Conservation (phyloP, 345 rosid species). For the Eucalyptus erythrocorys region DNA sequence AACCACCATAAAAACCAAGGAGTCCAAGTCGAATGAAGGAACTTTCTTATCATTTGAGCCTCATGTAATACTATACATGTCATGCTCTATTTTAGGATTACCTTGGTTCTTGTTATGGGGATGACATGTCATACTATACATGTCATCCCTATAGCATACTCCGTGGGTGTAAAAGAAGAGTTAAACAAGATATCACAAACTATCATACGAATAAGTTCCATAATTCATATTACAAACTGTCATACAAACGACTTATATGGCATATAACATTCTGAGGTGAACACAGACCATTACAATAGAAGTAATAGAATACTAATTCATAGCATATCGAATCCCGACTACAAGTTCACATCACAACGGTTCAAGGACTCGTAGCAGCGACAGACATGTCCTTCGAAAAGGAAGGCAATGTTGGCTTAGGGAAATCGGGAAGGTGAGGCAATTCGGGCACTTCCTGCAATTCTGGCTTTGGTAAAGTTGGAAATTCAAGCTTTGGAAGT, state of each 20-base stretch:
- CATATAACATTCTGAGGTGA: background rate
- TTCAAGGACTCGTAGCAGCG: background rate
- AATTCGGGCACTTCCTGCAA: background rate
- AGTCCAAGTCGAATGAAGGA: no score
- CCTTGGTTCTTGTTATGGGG: no score
- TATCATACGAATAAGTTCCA: fast-evolving
- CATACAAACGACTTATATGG: background rate
- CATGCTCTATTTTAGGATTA: no score
- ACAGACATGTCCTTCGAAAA: background rate
- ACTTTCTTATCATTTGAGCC: no score
- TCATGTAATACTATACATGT: no score
- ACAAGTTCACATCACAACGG: background rate
- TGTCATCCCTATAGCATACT: background rate
- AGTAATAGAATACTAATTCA: background rate
- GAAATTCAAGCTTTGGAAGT: no score
- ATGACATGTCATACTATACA: no score
- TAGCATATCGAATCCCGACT: background rate
- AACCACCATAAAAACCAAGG: no score
- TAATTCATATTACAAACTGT: background rate
- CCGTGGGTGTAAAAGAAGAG: background rate
- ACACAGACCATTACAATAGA: background rate
- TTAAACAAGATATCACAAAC: background rate
- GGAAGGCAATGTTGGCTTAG: background rate
- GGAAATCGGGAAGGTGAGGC: background rate
- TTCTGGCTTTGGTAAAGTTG: no score